These are phyloP conservation scores for Trametes cubensis DNA, from an alignment of 768 basidiomycete species.

Conservation along the genomic window DNA sequence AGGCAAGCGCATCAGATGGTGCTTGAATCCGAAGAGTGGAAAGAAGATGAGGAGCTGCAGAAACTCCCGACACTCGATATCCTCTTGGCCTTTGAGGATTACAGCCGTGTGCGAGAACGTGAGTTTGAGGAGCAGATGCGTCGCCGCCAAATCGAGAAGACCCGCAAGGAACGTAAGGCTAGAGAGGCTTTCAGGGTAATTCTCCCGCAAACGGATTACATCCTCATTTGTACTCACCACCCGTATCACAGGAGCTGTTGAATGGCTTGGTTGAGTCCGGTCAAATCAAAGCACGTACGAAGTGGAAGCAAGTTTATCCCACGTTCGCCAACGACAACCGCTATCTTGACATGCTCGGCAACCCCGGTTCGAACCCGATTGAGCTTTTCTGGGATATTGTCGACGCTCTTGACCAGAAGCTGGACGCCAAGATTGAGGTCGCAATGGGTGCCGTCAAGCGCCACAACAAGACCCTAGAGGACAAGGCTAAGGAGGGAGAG, in stretches of 20 bases:
- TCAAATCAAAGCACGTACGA: slow-evolving; percentile 76
- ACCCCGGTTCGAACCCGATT: slow-evolving; percentile 91
- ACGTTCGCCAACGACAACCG: slow-evolving; percentile 74
- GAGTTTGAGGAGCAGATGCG: slow-evolving; percentile 90
- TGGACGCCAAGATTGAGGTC: slow-evolving; percentile 75
- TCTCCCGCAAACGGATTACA: neutral
- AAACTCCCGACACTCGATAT: slow-evolving; percentile 90
- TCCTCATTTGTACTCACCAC: slow-evolving; percentile 1
- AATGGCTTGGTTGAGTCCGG: slow-evolving; percentile 65
- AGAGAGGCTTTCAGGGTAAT: slow-evolving; percentile 87
- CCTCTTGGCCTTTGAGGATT: slow-evolving; percentile 91
- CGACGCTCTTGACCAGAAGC: slow-evolving; percentile 82
- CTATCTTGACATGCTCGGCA: slow-evolving; percentile 89
- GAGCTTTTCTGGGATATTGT: slow-evolving; percentile 96
- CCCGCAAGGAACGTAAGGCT: slow-evolving; percentile 83
- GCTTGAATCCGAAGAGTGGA: slow-evolving; percentile 78
- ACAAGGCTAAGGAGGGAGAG: slow-evolving; percentile 35
- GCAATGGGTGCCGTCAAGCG: slow-evolving; percentile 64
- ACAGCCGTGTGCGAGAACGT: slow-evolving; percentile 84
- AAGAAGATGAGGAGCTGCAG: slow-evolving; percentile 71
- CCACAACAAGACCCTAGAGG: slow-evolving; percentile 42
- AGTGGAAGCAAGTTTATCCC: slow-evolving; percentile 91
- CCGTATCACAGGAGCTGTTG: slow-evolving; percentile 61
- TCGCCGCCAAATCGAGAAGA: slow-evolving; percentile 78
- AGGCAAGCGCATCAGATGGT: slow-evolving; percentile 79